phyloP scores from a whole-genome alignment of 192 early-diverging fungal genomes.

The Glomus cerebriforme region DNA sequence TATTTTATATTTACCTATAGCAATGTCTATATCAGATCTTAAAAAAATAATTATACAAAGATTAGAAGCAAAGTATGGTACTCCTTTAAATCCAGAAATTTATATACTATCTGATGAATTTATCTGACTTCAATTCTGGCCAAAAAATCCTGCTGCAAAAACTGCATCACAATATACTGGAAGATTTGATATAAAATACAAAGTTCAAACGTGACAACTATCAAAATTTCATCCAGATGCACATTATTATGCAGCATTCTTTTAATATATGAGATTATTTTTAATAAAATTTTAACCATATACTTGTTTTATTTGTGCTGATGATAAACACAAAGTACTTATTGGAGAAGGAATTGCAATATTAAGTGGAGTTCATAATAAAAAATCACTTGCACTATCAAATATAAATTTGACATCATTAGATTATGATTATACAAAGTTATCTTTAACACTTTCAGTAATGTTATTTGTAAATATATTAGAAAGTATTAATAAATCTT shows the following conservation, averaged over 20 bases:
- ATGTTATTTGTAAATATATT: neutral
- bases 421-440: neutral
- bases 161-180: neutral
- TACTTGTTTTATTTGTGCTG: neutral
- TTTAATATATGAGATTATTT: neutral
- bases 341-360: neutral
- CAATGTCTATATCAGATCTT: neutral
- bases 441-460: neutral
- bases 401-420: neutral
- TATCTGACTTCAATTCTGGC: neutral
- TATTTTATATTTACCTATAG: neutral
- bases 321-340: slow-evolving; percentile 1
- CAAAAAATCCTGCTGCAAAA: neutral
- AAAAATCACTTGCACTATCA: neutral
- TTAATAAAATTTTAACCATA: neutral
- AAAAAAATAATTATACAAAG: neutral
- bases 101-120: neutral
- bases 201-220: neutral
- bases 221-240: neutral
- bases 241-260: neutral
- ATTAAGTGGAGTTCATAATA: neutral
- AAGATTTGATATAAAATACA: neutral
- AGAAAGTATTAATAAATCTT: neutral
- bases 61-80: neutral
- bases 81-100: neutral